Evolutionary conservation across 441 rosid species (phyloP).

Genomic region (Daphne laureola): DNA sequence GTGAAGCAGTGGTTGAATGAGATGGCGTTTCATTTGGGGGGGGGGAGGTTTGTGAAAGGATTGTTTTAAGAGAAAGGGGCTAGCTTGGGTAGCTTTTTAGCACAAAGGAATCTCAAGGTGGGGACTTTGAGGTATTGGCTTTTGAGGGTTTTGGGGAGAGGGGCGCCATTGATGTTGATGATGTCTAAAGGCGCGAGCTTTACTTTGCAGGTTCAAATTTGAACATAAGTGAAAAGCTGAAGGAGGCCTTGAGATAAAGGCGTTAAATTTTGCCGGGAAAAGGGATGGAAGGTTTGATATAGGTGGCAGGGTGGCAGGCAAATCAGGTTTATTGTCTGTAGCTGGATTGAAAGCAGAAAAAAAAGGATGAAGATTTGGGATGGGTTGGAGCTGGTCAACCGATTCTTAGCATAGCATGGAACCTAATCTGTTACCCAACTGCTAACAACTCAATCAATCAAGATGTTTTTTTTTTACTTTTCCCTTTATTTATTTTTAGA

Average conservation of each 20-base stretch:
- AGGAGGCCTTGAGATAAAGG: too few relatives aligned
- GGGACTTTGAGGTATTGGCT: constrained; percentile 32
- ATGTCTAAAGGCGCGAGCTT: not conserved
- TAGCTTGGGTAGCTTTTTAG: constrained; percentile 17
- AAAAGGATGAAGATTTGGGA: not conserved
- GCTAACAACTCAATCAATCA: constrained; percentile 12
- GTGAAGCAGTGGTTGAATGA: constrained; percentile 69
- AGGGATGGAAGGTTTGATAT: not conserved
- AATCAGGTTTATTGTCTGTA: constrained; percentile 16
- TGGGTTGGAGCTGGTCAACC: constrained; percentile 5
- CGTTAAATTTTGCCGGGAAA: constrained; percentile 9
- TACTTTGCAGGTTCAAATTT: too few relatives aligned
- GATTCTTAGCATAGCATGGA: not conserved
- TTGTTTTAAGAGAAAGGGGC: constrained; percentile 46
- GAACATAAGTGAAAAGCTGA: too few relatives aligned
- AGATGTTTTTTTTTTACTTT: constrained; percentile 3
- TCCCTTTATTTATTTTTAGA: constrained; percentile 1
- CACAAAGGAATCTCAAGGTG: constrained; percentile 25
- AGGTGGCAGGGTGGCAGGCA: constrained; percentile 33
- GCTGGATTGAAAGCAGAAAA: not conserved
- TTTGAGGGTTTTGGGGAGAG: constrained; percentile 33
- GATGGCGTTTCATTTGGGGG: constrained; percentile 19
- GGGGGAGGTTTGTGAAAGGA: constrained; percentile 41
- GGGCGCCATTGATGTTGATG: constrained; percentile 32
- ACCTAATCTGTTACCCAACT: constrained; percentile 2